These are phyloP conservation scores for Sparassis latifolia DNA, from an alignment of 1,284 basidiomycete genomes.

Conservation along the genomic window DNA sequence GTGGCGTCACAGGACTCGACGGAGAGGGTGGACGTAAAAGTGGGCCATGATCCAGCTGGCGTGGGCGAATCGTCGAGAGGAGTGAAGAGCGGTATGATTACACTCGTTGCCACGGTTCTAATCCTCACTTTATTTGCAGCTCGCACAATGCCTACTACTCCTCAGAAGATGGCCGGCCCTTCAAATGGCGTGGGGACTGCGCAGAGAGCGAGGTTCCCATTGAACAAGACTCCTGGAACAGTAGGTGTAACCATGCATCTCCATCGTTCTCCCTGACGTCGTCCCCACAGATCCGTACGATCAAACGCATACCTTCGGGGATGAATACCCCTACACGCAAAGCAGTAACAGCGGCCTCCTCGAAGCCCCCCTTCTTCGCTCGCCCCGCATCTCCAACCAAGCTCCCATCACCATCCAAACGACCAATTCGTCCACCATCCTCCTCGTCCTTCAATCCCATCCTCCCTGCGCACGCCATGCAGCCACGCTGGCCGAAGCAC, in stretches of 20 bases:
- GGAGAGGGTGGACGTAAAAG: slow-evolving; percentile 27
- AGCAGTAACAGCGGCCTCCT: slow-evolving; percentile 28
- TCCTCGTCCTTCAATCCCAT: slow-evolving; percentile 63
- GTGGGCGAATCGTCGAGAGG: slow-evolving; percentile 40
- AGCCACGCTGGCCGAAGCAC: slow-evolving; percentile 53
- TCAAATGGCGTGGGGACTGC: slow-evolving; percentile 42
- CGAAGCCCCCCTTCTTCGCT: slow-evolving; percentile 20
- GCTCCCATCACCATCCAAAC: slow-evolving; percentile 41
- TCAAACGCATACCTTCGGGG: slow-evolving; percentile 25
- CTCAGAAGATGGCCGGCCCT: slow-evolving; percentile 46
- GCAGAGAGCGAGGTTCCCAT: slow-evolving; percentile 36
- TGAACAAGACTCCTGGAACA: slow-evolving; percentile 41
- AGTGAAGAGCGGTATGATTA: slow-evolving; percentile 50
- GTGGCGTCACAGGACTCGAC: slow-evolving; percentile 48
- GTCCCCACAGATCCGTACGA: slow-evolving; percentile 14
- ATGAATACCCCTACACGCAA: slow-evolving; percentile 48
- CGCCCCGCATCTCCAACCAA: slow-evolving; percentile 37
- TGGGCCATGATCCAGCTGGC: slow-evolving; percentile 14
- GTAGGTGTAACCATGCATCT: slow-evolving; percentile 27
- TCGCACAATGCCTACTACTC: slow-evolving; percentile 42
- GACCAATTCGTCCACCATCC: slow-evolving; percentile 47
- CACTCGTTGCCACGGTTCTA: not conserved
- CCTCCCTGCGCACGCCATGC: slow-evolving; percentile 44
- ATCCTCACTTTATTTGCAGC: slow-evolving; percentile 31
- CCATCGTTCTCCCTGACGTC: not conserved